Evolutionary conservation across 2,329 filamentous ascomycete species (phyloP).

Genomic region (Nemania bipapillata): DNA sequence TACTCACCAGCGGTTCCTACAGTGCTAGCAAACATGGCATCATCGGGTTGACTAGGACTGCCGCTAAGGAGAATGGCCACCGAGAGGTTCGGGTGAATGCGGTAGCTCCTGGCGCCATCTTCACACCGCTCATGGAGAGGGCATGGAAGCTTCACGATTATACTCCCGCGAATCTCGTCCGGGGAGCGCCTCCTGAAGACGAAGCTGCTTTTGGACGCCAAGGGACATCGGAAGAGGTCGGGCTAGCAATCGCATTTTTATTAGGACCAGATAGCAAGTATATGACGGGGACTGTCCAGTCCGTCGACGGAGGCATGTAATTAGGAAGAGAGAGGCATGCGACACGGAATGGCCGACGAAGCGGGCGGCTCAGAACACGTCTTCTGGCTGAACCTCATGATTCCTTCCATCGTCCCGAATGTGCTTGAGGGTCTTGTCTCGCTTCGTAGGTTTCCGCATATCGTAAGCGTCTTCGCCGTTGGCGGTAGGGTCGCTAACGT

Average conservation of each 20-base stretch:
- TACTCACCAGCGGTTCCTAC: constrained; percentile 29
- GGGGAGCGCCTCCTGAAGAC: constrained; percentile 50
- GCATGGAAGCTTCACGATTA: constrained; percentile 53
- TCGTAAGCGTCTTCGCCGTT: constrained; percentile 89
- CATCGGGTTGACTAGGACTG: constrained; percentile 53
- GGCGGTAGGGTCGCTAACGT: constrained; percentile 71
- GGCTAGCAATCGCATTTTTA: constrained; percentile 60
- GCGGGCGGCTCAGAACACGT: constrained; percentile 75
- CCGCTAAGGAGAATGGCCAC: constrained; percentile 55
- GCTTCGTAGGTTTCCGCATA: constrained; percentile 90
- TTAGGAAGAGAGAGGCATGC: constrained; percentile 1
- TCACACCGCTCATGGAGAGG: constrained; percentile 62
- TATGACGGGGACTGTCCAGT: constrained; percentile 60
- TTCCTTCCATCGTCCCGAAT: constrained; percentile 83
- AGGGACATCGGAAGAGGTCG: constrained; percentile 61
- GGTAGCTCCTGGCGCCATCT: constrained; percentile 61
- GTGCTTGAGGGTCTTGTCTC: constrained; percentile 80
- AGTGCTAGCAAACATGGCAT: constrained; percentile 45
- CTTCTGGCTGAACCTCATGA: constrained; percentile 79
- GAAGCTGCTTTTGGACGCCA: constrained; percentile 57
- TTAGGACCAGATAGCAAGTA: constrained; percentile 60
- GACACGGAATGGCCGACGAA: constrained; percentile 9
- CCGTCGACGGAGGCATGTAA: constrained; percentile 58
- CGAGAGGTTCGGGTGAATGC: constrained; percentile 61
- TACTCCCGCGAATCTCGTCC: constrained; percentile 52